Percentiles rank a stretch among this genome's conserved stretches.
These are phyloP conservation scores for Pezizomycotina sp. DNA, from an alignment of 2,329 filamentous ascomycete species.

Conservation along the genomic window DNA sequence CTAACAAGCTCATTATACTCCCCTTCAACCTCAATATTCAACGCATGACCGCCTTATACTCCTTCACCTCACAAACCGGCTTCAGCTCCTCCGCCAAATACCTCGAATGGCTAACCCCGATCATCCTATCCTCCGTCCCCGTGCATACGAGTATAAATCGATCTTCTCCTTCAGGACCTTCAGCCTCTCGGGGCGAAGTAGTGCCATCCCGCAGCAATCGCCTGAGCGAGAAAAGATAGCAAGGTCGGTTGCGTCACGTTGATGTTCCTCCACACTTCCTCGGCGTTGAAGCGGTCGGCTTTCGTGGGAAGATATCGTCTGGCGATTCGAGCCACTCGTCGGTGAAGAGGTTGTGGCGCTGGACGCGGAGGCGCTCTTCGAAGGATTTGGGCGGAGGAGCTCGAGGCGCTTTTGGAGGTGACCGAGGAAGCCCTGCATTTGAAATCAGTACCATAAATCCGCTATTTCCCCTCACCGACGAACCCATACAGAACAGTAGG, in stretches of 20 bases:
- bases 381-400: constrained; percentile 53
- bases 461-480: too few relatives aligned
- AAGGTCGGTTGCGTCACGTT: constrained; percentile 45
- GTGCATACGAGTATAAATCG: constrained; percentile 59
- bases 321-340: constrained; percentile 44
- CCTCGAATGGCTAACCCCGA: constrained; percentile 51
- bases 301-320: constrained; percentile 57
- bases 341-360: constrained; percentile 51
- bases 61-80: constrained; percentile 39
- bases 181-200: constrained; percentile 50
- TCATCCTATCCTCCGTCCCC: constrained; percentile 62
- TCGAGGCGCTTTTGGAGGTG: constrained; percentile 43
- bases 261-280: constrained; percentile 56
- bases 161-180: constrained; percentile 48
- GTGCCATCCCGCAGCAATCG: constrained; percentile 65
- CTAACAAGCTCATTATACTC: constrained; percentile 53
- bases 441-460: too few relatives aligned
- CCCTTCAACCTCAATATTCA: constrained; percentile 50
- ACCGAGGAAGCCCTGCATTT: constrained; percentile 37
- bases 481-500: constrained; percentile 1
- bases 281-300: constrained; percentile 65
- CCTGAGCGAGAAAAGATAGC: constrained; percentile 57
- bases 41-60: constrained; percentile 51
- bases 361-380: constrained; percentile 47
- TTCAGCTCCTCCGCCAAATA: constrained; percentile 48